Percentiles rank a stretch among this genome's conserved stretches.
These are phyloP conservation scores for Trypanosoma congolense DNA, from an alignment of 208 protist genomes.

Conservation along the genomic window DNA sequence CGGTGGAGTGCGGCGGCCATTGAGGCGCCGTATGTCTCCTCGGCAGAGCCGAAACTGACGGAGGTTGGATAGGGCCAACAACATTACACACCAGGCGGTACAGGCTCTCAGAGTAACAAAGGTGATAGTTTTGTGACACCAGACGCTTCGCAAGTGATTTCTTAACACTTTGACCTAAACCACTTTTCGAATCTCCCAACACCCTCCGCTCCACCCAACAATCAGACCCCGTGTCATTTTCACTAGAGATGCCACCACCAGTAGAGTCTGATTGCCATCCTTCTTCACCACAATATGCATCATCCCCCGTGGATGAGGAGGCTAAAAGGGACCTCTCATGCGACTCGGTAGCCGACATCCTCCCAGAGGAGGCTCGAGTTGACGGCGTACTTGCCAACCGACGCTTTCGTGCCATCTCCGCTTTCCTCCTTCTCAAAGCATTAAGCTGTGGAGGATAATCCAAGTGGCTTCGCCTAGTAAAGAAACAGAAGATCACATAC, in stretches of 20 bases:
- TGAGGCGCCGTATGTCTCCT: constrained; percentile 66
- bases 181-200: constrained; percentile 51
- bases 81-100: constrained; percentile 70
- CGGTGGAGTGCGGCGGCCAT: constrained; percentile 69
- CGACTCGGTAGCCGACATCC: background rate
- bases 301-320: background rate
- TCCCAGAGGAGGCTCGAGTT: background rate
- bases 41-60: constrained; percentile 56
- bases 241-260: background rate
- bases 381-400: background rate
- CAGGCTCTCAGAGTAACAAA: constrained; percentile 52
- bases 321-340: constrained; percentile 2
- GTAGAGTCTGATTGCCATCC: background rate
- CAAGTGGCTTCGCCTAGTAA: constrained; percentile 67
- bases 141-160: constrained; percentile 31
- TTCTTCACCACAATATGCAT: background rate
- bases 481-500: constrained; percentile 57
- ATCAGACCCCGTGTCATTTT: background rate
- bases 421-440: constrained; percentile 22
- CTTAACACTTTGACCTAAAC: constrained; percentile 43
- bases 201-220: constrained; percentile 45
- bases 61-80: constrained; percentile 77
- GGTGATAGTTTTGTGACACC: constrained; percentile 36
- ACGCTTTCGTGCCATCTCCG: constrained; percentile 4
- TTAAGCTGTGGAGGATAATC: constrained; percentile 38